phyloP scores from a whole-genome alignment of 2,329 filamentous ascomycete genomes.

The Dendrostoma leiphaemia region DNA sequence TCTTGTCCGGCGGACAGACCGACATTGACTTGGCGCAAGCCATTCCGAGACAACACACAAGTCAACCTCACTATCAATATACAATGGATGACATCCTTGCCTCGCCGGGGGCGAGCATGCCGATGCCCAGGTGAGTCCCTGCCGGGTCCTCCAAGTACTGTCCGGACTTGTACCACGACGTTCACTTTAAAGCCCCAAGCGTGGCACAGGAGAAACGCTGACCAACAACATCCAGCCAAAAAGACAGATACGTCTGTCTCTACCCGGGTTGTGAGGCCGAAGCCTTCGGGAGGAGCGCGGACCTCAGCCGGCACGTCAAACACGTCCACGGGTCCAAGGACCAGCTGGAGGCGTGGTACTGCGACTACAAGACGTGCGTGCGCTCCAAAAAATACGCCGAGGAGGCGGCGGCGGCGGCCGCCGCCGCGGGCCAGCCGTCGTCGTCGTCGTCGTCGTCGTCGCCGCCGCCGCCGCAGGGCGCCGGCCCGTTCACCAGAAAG shows the following conservation, averaged over 20 bases:
- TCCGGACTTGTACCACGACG: too few relatives aligned
- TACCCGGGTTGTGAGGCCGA: slow-evolving; percentile 40
- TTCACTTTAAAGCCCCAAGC: too few relatives aligned
- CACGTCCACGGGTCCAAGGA: slow-evolving; percentile 44
- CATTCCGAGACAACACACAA: not conserved
- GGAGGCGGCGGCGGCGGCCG: too few relatives aligned
- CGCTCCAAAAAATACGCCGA: slow-evolving; percentile 36
- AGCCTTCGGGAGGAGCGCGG: slow-evolving; percentile 51
- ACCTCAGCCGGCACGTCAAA: slow-evolving; percentile 52
- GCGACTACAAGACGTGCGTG: slow-evolving; percentile 51
- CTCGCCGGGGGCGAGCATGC: not conserved
- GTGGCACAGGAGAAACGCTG: too few relatives aligned
- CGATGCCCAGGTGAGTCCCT: not conserved
- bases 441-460: too few relatives aligned
- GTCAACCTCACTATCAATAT: not conserved
- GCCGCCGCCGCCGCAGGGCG: too few relatives aligned
- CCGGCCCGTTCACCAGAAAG: slow-evolving; percentile 49
- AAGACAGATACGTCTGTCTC: slow-evolving; percentile 33
- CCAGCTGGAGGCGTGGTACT: slow-evolving; percentile 42
- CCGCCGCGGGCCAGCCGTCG: too few relatives aligned
- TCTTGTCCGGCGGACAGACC: not conserved
- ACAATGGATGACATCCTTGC: too few relatives aligned
- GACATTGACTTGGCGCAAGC: not conserved
- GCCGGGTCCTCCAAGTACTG: too few relatives aligned
- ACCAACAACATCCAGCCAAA: not conserved